phyloP scores from a whole-genome alignment of 2,329 filamentous ascomycete species.

The Lecanicillium sp. region DNA sequence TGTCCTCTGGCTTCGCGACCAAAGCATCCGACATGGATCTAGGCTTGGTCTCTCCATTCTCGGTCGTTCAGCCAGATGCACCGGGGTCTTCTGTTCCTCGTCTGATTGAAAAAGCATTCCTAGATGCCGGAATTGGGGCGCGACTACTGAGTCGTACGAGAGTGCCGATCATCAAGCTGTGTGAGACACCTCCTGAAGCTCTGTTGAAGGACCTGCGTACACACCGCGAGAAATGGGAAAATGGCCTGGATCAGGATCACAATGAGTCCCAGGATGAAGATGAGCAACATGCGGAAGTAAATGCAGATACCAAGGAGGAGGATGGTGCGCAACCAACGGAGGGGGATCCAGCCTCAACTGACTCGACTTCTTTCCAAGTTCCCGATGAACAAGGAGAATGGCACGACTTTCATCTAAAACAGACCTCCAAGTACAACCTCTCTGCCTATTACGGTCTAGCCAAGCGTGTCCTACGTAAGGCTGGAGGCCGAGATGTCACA shows the following conservation, averaged over 20 bases:
- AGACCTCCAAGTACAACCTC: constrained; percentile 36
- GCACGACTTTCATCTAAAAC: constrained; percentile 32
- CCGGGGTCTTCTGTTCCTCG: constrained; percentile 61
- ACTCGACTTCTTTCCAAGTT: constrained; percentile 19
- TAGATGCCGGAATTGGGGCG: constrained; percentile 68
- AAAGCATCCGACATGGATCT: constrained; percentile 90
- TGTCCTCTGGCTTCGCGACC: constrained; percentile 79
- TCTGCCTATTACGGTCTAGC: constrained; percentile 41
- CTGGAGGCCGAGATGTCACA: constrained; percentile 45
- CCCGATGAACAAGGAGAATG: constrained; percentile 16
- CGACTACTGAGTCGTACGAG: constrained; percentile 71
- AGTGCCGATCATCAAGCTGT: constrained; percentile 84
- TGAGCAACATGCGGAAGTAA: constrained; percentile 24
- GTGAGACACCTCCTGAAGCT: constrained; percentile 58
- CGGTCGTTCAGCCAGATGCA: constrained; percentile 46
- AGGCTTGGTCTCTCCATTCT: constrained; percentile 62
- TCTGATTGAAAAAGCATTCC: constrained; percentile 66
- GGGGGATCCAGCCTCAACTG: background rate
- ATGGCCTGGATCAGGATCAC: constrained; percentile 37
- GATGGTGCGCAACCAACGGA: constrained; percentile 12
- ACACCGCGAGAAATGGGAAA: constrained; percentile 68
- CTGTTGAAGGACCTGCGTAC: constrained; percentile 56
- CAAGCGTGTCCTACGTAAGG: constrained; percentile 43
- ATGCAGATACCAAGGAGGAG: constrained; percentile 22
- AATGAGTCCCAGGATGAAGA: constrained; percentile 32